Evolutionary conservation across 306 rosid genomes (phyloP).

Genomic region (Vigna trinervia): DNA sequence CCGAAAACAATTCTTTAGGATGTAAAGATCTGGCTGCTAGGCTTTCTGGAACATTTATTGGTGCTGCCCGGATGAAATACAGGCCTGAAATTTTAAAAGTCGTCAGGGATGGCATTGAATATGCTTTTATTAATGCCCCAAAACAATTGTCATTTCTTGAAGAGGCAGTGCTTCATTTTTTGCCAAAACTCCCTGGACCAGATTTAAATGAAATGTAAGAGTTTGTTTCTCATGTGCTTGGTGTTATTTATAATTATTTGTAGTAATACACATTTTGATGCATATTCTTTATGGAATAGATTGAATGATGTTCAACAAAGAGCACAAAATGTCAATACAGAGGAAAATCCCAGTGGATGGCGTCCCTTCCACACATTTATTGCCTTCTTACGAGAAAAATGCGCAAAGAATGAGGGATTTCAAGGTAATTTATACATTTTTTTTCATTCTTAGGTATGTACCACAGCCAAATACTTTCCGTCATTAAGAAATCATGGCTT

Average conservation of each 20-base stretch:
- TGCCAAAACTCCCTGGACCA: slow-evolving; percentile 76
- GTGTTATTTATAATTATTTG: slow-evolving; percentile 38
- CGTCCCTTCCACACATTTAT: slow-evolving; percentile 80
- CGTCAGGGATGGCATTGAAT: slow-evolving; percentile 78
- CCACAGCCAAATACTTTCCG: slow-evolving; percentile 7
- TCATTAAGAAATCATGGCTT: slow-evolving; percentile 27
- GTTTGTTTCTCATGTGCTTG: slow-evolving; percentile 41
- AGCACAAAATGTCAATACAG: slow-evolving; percentile 73
- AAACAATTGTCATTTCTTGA: slow-evolving; percentile 82
- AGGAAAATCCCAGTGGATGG: slow-evolving; percentile 99
- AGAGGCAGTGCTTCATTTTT: slow-evolving; percentile 72
- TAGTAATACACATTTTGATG: slow-evolving; percentile 38
- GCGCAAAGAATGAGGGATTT: slow-evolving; percentile 79
- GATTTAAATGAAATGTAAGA: slow-evolving; percentile 80
- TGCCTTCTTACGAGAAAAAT: slow-evolving; percentile 71
- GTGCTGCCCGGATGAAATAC: slow-evolving; percentile 85
- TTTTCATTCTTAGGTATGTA: neutral
- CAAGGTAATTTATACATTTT: slow-evolving; percentile 58
- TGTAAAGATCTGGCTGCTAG: slow-evolving; percentile 83
- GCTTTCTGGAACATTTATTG: slow-evolving; percentile 83
- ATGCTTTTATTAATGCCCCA: slow-evolving; percentile 88
- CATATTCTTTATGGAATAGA: slow-evolving; percentile 51
- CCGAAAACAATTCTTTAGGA: slow-evolving; percentile 62
- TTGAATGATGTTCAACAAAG: slow-evolving; percentile 76
- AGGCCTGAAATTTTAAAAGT: slow-evolving; percentile 72